A percentile compares a stretch with the other conserved stretches of the same genome.
Conservation (phyloP, 2,329 filamentous ascomycete species). For the Xylaria sp. region DNA sequence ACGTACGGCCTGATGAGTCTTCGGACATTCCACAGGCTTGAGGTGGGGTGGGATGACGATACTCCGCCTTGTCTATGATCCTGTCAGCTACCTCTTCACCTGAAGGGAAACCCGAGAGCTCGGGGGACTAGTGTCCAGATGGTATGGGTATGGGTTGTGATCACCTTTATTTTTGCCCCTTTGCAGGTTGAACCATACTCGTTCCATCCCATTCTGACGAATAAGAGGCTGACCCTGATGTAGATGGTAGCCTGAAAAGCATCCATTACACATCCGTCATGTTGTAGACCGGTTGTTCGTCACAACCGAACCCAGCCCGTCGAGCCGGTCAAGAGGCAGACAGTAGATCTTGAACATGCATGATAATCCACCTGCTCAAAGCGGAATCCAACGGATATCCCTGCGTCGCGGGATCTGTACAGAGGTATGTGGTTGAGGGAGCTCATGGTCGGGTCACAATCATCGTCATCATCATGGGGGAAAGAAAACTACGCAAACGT, state of each 20-base stretch:
- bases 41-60: constrained; percentile 20
- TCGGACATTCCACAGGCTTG: constrained; percentile 9
- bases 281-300: constrained; percentile 13
- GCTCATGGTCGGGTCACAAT: constrained; percentile 7
- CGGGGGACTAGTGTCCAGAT: constrained; percentile 13
- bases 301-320: not conserved
- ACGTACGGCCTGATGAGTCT: constrained; percentile 11
- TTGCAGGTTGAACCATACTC: constrained; percentile 14
- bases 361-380: constrained; percentile 6
- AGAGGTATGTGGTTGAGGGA: constrained; percentile 1
- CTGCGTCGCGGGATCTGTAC: constrained; percentile 4
- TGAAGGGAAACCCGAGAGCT: constrained; percentile 8
- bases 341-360: constrained; percentile 13
- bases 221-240: constrained; percentile 14
- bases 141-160: constrained; percentile 14
- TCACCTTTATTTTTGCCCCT: constrained; percentile 12
- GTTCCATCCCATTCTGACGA: constrained; percentile 9
- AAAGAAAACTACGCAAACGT: not conserved
- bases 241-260: not conserved
- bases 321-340: constrained; percentile 11
- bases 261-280: constrained; percentile 5
- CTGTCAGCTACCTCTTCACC: constrained; percentile 19
- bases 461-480: not conserved
- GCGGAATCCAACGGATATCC: constrained; percentile 10
- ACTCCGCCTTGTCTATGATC: constrained; percentile 15